Conservation (phyloP, 192 early-diverging fungal species). For the Funneliformis mosseae region DNA sequence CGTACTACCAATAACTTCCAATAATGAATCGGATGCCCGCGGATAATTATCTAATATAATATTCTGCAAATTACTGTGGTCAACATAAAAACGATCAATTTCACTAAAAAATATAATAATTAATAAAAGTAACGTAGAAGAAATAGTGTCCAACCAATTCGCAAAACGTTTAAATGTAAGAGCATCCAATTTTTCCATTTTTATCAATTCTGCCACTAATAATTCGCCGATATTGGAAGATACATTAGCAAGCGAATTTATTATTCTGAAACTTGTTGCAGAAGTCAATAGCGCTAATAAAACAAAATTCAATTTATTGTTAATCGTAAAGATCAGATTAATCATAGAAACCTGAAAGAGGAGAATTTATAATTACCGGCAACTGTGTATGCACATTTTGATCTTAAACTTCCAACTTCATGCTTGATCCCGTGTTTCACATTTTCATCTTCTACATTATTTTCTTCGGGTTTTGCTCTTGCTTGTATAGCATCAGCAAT, state of each 20-base stretch:
- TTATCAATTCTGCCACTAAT: background rate
- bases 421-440: background rate
- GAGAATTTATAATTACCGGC: background rate
- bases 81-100: background rate
- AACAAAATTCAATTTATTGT: background rate
- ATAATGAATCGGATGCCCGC: background rate
- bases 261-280: background rate
- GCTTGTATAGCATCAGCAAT: slow-evolving; percentile 8
- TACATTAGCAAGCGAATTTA: background rate
- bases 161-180: background rate
- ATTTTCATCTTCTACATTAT: background rate
- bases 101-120: background rate
- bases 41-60: slow-evolving; percentile 9
- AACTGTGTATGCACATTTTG: background rate
- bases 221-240: background rate
- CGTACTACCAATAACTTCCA: background rate
- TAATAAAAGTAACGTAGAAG: background rate
- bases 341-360: background rate
- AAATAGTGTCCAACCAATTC: background rate
- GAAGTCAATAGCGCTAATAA: background rate
- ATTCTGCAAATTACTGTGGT: slow-evolving; percentile 8
- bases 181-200: background rate
- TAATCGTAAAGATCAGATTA: background rate
- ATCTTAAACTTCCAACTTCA: background rate
- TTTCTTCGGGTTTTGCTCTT: background rate